Evolutionary conservation across 805 yeast species (phyloP), one percentile per base, ranked within the genome.

Genomic region (Tetrapisispora iriomotensis): DNA sequence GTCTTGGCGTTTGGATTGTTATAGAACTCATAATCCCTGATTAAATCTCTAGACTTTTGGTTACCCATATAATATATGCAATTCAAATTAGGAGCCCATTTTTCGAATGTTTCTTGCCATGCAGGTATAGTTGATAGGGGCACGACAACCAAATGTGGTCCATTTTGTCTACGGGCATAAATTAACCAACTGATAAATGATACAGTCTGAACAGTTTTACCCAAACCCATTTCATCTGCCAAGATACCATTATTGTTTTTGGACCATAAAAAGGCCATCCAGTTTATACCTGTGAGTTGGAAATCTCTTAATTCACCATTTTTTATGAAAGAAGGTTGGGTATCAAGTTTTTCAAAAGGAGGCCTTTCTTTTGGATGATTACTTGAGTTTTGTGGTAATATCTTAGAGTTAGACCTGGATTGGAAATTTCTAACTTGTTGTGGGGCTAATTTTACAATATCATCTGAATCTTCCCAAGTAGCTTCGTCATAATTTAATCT

Each of bases 191-290:
- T 82, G 46, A 92, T 67, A 55, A 92, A 92, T 2, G 95, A 74
- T 12, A 92, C 95, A 0, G 97, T 92, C 63, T 92, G 98, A 13
- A 92, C 96, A 8, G 98, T 92, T 57, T 92, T 92, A 46, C 98
- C 98, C 39, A 92, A 71, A 40, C 98, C 98, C 98, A 92, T 92
- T 62, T 92, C 98, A 67, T 92, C 98, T 4, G 98, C 98, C 30
- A 92, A 67, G 37, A 92, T 92, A 40, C 98, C 97, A 61, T 92
- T 92, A 65, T 92, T 96, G 61, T 90, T 85, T 53, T 96, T 75
- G 4, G 95, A 85, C 98, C 98, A 92, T 45, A 92, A 67, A 59
- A 90, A 92, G 0, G 98, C 98, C 98, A 92, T 92, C 99, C 99
- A 92, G 29, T 92, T 92, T 45, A 92, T 72, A 41, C 99, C 99